Conservation (phyloP, 2,329 filamentous ascomycete species). For the Trichoderma atrobrunneum region DNA sequence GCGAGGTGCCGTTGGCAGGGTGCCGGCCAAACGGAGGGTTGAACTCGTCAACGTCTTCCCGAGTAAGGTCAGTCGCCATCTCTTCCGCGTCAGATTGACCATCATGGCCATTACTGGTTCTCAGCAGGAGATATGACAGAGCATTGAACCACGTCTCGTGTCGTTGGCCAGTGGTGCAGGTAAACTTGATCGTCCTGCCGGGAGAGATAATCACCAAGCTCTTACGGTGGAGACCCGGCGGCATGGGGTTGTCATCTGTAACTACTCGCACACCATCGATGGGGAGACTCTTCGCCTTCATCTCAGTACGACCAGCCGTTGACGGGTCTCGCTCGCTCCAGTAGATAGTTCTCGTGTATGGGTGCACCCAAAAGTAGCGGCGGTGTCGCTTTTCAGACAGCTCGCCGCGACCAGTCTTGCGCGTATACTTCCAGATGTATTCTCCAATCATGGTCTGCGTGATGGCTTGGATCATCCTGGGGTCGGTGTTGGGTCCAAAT, state of each 20-base stretch:
- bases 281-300: slow-evolving; percentile 81
- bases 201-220: slow-evolving; percentile 88
- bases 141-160: slow-evolving; percentile 99
- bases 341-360: slow-evolving; percentile 93
- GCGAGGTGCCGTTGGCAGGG: slow-evolving; percentile 36
- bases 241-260: slow-evolving; percentile 90
- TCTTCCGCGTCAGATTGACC: slow-evolving; percentile 61
- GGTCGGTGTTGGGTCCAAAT: slow-evolving; percentile 74
- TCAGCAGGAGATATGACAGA: slow-evolving; percentile 83
- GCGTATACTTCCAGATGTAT: slow-evolving; percentile 98
- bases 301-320: slow-evolving; percentile 69
- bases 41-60: slow-evolving; percentile 73
- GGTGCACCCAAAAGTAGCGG: slow-evolving; percentile 98
- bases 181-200: slow-evolving; percentile 87
- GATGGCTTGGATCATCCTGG: slow-evolving; percentile 97
- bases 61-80: slow-evolving; percentile 54
- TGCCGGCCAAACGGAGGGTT: slow-evolving; percentile 60
- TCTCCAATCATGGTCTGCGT: slow-evolving; percentile 99
- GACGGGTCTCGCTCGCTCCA: slow-evolving; percentile 93
- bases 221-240: slow-evolving; percentile 90
- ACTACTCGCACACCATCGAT: slow-evolving; percentile 93
- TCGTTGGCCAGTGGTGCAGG: slow-evolving; percentile 85
- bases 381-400: slow-evolving; percentile 88
- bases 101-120: slow-evolving; percentile 64
- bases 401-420: slow-evolving; percentile 84